Conservation (phyloP, 805 yeast genomes). For the Nematodospora valgi region DNA sequence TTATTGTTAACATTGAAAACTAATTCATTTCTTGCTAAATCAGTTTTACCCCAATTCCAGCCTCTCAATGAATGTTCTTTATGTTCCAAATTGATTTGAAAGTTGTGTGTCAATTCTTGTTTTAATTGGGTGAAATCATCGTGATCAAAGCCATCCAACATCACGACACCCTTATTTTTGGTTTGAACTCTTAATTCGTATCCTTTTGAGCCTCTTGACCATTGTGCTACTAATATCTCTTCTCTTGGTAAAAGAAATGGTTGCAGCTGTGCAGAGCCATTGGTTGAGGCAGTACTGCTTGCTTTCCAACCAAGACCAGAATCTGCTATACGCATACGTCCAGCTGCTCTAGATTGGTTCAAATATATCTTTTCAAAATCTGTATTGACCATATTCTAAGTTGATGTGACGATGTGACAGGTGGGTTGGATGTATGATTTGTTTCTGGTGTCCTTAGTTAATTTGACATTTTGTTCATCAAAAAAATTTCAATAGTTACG, state of each 20-base stretch:
- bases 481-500: too few relatives aligned
- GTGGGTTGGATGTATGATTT: too few relatives aligned
- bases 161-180: slow-evolving; percentile 78
- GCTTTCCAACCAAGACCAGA: slow-evolving; percentile 99
- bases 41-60: slow-evolving; percentile 98
- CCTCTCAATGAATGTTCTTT: slow-evolving; percentile 93
- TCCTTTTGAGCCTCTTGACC: slow-evolving; percentile 95
- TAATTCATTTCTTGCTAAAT: slow-evolving; percentile 87
- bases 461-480: too few relatives aligned
- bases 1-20: slow-evolving; percentile 81
- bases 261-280: slow-evolving; percentile 29
- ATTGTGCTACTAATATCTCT: slow-evolving; percentile 71
- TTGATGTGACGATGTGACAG: too few relatives aligned
- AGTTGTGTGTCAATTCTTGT: slow-evolving; percentile 76
- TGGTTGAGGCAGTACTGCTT: slow-evolving; percentile 41
- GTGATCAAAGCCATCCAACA: slow-evolving; percentile 87
- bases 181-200: slow-evolving; percentile 88
- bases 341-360: slow-evolving; percentile 79
- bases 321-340: slow-evolving; percentile 91
- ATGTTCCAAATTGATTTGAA: slow-evolving; percentile 69
- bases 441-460: too few relatives aligned
- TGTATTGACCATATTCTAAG: slow-evolving; percentile 45
- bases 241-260: slow-evolving; percentile 90
- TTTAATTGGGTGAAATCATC: slow-evolving; percentile 80
- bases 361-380: slow-evolving; percentile 90